Evolutionary conservation across 805 yeast genomes (phyloP), one percentile per base, ranked within the genome.

Genomic region (Cyberlindnera maritima): DNA sequence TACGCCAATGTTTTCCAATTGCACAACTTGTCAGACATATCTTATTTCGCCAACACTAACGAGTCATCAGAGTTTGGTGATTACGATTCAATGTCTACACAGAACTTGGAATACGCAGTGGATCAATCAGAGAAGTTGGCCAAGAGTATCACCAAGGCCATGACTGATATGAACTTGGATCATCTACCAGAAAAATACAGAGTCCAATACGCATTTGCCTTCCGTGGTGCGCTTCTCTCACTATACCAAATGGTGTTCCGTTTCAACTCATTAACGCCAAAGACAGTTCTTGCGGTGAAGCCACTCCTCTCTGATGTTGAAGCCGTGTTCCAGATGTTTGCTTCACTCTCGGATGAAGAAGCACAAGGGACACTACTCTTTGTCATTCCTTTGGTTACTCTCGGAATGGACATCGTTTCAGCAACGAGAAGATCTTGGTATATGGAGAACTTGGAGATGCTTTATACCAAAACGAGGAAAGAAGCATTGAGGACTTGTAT

Each of bases 1-100:
- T 42, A 47, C 23, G 49, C 50, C 20, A 47, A 50, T 31, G 47
- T 47, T 8, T 49, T 49, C 25, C 47, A 53, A n/a, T 41, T 53
- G 5, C 45, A 47, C 38, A 53, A 48, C 36, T 21, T 53, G 10
- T 47, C 52, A 3, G 44, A 39, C 14, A 44, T 53, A 7, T 45
- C 50, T 4, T 49, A 52, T 31, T 41, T 44, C 33, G 55, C 49
- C 15, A 52, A 53, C 26, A 37, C 40, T 4, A 39, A 36, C 20
- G 38, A 41, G 4, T 33, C 29, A 3, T 45, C 51, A 9, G 38
- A 43, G 18, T 43, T 40, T 32, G 47, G 45, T 11, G 51, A 48
- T 18, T 48, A 48, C 23, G 51, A 48, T 2, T 11, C 34, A 1
- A 26, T 48, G 40, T 36, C 40, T 12, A 21, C 31, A 6, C 45